Evolutionary conservation across 2,329 filamentous ascomycete species (phyloP).

Genomic region (Chaetomium sp.): DNA sequence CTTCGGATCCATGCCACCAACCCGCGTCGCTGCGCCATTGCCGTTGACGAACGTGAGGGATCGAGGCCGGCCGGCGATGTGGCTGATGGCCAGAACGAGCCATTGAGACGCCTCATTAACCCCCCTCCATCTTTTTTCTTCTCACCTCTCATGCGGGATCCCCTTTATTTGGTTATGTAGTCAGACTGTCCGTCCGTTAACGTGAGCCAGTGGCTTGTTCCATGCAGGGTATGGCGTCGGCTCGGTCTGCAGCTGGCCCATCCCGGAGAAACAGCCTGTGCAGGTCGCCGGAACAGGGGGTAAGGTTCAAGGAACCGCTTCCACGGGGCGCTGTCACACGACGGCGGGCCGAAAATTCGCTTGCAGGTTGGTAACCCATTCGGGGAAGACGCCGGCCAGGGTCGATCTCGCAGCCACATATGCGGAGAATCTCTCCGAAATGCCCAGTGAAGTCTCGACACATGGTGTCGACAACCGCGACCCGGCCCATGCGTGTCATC

Average conservation of each 20-base stretch:
- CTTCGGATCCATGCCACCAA: no score
- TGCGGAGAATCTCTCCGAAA: constrained; percentile 7
- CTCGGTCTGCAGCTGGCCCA: constrained; percentile 12
- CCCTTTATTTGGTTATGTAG: no score
- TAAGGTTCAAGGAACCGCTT: background rate
- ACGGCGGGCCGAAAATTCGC: constrained; percentile 14
- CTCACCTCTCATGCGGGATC: no score
- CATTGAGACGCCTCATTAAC: constrained; percentile 7
- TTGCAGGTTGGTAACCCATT: constrained; percentile 8
- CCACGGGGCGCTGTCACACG: constrained; percentile 12
- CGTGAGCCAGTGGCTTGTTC: background rate
- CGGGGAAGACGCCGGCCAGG: background rate
- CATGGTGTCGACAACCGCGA: background rate
- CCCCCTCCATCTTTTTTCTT: constrained; percentile 6
- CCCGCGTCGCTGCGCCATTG: no score
- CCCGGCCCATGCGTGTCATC: constrained; percentile 15
- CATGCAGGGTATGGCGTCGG: constrained; percentile 13
- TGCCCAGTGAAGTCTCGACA: constrained; percentile 11
- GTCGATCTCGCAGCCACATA: constrained; percentile 9
- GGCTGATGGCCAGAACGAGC: background rate
- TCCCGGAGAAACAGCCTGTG: constrained; percentile 2
- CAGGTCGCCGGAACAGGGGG: background rate
- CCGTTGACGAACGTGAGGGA: background rate
- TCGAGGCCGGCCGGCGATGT: background rate
- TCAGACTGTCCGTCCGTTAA: no score